Evolutionary conservation across 495 filamentous ascomycete species (phyloP).

Genomic region (Daldinia bambusicola): DNA sequence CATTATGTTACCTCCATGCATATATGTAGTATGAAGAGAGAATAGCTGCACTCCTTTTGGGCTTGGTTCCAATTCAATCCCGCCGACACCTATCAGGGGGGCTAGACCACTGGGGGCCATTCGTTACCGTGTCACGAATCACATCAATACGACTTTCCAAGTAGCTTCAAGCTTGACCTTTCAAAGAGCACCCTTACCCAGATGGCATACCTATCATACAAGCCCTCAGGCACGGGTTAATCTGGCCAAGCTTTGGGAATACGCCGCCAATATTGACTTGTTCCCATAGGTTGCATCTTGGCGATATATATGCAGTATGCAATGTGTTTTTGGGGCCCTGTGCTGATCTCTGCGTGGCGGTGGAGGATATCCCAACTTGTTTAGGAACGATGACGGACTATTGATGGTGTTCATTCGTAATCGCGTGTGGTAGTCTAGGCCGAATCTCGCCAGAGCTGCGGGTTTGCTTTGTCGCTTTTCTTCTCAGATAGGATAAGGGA

Average conservation of each 20-base stretch:
- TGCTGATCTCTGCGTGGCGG: slow-evolving; percentile 41
- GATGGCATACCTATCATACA: neutral
- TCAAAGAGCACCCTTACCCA: neutral
- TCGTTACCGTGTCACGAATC: slow-evolving; percentile 16
- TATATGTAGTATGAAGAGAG: slow-evolving; percentile 24
- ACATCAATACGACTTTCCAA: slow-evolving; percentile 31
- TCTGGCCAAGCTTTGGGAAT: neutral
- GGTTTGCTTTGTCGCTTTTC: slow-evolving; percentile 12
- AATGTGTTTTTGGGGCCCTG: slow-evolving; percentile 18
- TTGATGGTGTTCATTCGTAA: slow-evolving; percentile 41
- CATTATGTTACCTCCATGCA: slow-evolving; percentile 22
- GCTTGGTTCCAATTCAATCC: slow-evolving; percentile 32
- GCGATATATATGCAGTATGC: slow-evolving; percentile 31
- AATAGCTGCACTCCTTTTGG: slow-evolving; percentile 22
- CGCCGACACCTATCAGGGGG: slow-evolving; percentile 5
- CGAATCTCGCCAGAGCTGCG: slow-evolving; percentile 15
- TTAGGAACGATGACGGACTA: slow-evolving; percentile 35
- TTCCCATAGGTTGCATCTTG: slow-evolving; percentile 32
- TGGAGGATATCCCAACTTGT: slow-evolving; percentile 32
- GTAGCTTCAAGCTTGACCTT: neutral
- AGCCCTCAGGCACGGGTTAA: slow-evolving; percentile 25
- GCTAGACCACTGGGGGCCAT: neutral
- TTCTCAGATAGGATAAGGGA: neutral
- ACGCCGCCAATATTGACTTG: slow-evolving; percentile 1
- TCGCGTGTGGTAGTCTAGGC: slow-evolving; percentile 24